A percentile compares a stretch with the other conserved stretches of the same genome.
phyloP scores from a whole-genome alignment of 352 stramenopile genomes.

The Sclerospora graminicola region DNA sequence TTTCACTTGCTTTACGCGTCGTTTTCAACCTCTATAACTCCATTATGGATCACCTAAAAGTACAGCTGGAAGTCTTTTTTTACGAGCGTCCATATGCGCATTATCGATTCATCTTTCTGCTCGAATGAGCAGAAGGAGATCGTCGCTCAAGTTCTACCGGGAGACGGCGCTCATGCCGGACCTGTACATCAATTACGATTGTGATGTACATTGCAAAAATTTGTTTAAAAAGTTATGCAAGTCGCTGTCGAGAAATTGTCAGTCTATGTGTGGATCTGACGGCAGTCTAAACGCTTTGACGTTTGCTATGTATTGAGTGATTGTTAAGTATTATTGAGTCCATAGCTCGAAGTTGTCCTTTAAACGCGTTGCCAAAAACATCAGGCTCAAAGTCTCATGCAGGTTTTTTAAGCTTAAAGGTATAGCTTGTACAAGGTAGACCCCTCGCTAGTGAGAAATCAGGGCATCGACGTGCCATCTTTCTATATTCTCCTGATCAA shows the following conservation, averaged over 20 bases:
- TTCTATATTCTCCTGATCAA: too few species aligned
- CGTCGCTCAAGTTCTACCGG: slow-evolving; percentile 94
- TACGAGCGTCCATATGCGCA: slow-evolving; percentile 94
- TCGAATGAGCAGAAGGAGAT: slow-evolving; percentile 83
- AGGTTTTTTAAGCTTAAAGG: too few species aligned
- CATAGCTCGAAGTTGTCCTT: slow-evolving; percentile 79
- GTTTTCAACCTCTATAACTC: slow-evolving; percentile 99
- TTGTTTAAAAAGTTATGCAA: slow-evolving; percentile 96
- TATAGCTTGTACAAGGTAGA: too few species aligned
- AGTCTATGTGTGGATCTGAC: slow-evolving; percentile 55
- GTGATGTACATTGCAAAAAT: slow-evolving; percentile 97
- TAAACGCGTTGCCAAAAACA: slow-evolving; percentile 21
- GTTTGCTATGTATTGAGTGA: slow-evolving; percentile 59
- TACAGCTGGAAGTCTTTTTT: slow-evolving; percentile 99
- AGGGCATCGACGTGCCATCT: too few species aligned
- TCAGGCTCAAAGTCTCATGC: slow-evolving; percentile 18
- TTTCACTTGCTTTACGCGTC: slow-evolving; percentile 89
- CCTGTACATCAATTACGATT: slow-evolving; percentile 99
- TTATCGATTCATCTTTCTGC: slow-evolving; percentile 82
- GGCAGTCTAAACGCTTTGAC: slow-evolving; percentile 59
- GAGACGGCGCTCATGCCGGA: slow-evolving; percentile 97
- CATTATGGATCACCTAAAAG: slow-evolving; percentile 98
- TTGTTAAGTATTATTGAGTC: slow-evolving; percentile 93
- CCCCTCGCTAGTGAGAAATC: too few species aligned
- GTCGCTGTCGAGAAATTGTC: slow-evolving; percentile 84